Conservation (phyloP, 2,329 filamentous ascomycete species). For the Colletotrichum destructivum region DNA sequence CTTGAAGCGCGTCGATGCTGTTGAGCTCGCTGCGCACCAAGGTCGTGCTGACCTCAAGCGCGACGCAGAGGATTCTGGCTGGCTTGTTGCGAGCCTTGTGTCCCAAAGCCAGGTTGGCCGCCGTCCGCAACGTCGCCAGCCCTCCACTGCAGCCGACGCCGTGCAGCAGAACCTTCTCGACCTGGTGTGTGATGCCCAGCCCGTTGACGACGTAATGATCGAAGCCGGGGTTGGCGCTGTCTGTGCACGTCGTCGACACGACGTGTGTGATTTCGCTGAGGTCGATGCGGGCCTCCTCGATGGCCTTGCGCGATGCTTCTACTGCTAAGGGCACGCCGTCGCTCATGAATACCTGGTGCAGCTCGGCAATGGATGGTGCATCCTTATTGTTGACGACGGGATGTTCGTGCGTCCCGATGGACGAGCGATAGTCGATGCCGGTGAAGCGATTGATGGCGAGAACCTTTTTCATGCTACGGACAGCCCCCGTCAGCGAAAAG, state of each 20-base stretch:
- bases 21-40: slow-evolving; percentile 77
- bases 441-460: slow-evolving; percentile 75
- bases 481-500: neutral
- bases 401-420: slow-evolving; percentile 73
- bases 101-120: slow-evolving; percentile 76
- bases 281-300: slow-evolving; percentile 68
- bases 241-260: slow-evolving; percentile 78
- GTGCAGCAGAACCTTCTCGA: slow-evolving; percentile 77
- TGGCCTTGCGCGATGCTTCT: slow-evolving; percentile 67
- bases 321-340: slow-evolving; percentile 73
- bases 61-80: slow-evolving; percentile 76
- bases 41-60: slow-evolving; percentile 74
- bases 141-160: slow-evolving; percentile 78
- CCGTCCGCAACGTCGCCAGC: slow-evolving; percentile 73
- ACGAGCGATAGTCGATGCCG: slow-evolving; percentile 75
- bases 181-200: slow-evolving; percentile 69
- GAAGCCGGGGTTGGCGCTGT: slow-evolving; percentile 79
- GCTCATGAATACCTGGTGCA: slow-evolving; percentile 69
- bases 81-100: slow-evolving; percentile 71
- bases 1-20: slow-evolving; percentile 70
- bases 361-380: slow-evolving; percentile 68
- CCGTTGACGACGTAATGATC: slow-evolving; percentile 75
- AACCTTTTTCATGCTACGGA: slow-evolving; percentile 72
- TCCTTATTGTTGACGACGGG: slow-evolving; percentile 71
- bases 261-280: slow-evolving; percentile 74